Base-by-base conservation (phyloP, 2,329 filamentous ascomycete species). In the Geosmithia flava region DNA sequence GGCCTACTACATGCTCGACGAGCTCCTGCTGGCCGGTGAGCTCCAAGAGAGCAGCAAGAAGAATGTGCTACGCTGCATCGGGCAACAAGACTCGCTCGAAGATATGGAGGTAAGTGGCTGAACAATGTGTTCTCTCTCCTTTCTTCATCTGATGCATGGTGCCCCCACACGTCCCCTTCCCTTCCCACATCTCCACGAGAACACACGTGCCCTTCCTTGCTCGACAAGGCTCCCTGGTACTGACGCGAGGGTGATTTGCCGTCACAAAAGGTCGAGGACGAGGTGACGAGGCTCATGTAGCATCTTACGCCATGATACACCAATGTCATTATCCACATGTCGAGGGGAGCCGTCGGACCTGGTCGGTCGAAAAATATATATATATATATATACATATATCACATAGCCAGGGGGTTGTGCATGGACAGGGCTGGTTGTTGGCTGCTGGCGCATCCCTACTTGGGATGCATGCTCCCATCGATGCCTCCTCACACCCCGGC, bases 31-130 rank as follows among this genome's bases (percentile, higher is more conserved):
- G 56, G 93, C 93, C 6, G 93, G 93, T 51, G 93, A 98, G 68
- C 81, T 98, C 70, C 93, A 98, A 68, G 93, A 98, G 71, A 97
- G 89, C 68, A 97, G 91, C 68, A 98, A 97, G 74, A 98, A 98
- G 81, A 97, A 97, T 61, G 89, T 98, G 41, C 70, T 98, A 54
- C 77, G 93, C 53, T 95, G 91, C 62, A 98, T 98, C 62, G 87
- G 87, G 49, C 93, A 97, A 63, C 91, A 98, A 68, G 93, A 98
- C 68, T 94, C 90, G 51, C 75, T 98, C 49, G 93, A 98, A 71
- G 93, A 98, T 62, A 95, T 97, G 83, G 93, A 98, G 88, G 93
- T 98, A 69, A 81, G 87, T 82, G 54, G 33, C 15, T 37, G 19
- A 39, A 44, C n/a, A 37, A n/a, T 46, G 40, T 52, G 48, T 20